phyloP scores from a whole-genome alignment of 176 grass and related monocot genomes.

The Lolium multiflorum region DNA sequence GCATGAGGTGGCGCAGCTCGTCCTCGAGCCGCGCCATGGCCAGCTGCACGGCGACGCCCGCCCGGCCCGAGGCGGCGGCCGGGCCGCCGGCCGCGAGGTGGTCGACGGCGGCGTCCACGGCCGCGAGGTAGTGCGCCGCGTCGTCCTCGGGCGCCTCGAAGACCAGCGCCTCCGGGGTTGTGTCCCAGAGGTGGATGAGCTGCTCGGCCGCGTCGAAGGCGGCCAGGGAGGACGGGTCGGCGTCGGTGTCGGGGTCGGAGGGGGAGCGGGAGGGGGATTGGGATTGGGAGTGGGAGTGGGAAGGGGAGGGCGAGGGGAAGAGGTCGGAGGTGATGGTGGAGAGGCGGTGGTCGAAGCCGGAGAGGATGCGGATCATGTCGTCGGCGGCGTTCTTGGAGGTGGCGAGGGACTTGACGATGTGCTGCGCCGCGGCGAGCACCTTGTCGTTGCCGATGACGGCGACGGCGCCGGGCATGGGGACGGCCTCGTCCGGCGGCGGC shows the following conservation, averaged over 20 bases:
- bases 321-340: constrained; percentile 72
- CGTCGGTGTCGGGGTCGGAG: constrained; percentile 15
- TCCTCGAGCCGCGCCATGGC: constrained; percentile 92
- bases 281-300: not conserved
- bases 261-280: not conserved
- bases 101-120: constrained; percentile 57
- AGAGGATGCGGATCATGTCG: constrained; percentile 99
- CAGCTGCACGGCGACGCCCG: constrained; percentile 70
- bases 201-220: constrained; percentile 67
- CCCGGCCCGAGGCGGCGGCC: constrained; percentile 26
- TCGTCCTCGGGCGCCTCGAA: constrained; percentile 74
- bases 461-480: constrained; percentile 40
- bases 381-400: constrained; percentile 98
- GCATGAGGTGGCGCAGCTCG: constrained; percentile 81
- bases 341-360: constrained; percentile 91
- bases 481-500: constrained; percentile 18
- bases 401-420: constrained; percentile 97
- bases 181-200: constrained; percentile 75
- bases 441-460: constrained; percentile 64
- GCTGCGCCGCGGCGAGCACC: constrained; percentile 92
- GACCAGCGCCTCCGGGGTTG: constrained; percentile 68
- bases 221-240: not conserved
- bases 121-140: constrained; percentile 57
- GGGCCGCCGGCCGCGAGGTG: not conserved
- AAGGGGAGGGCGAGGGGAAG: constrained; percentile 46